Evolutionary conservation across 768 basidiomycete genomes (phyloP).

Genomic region (Suillus tomentosus): DNA sequence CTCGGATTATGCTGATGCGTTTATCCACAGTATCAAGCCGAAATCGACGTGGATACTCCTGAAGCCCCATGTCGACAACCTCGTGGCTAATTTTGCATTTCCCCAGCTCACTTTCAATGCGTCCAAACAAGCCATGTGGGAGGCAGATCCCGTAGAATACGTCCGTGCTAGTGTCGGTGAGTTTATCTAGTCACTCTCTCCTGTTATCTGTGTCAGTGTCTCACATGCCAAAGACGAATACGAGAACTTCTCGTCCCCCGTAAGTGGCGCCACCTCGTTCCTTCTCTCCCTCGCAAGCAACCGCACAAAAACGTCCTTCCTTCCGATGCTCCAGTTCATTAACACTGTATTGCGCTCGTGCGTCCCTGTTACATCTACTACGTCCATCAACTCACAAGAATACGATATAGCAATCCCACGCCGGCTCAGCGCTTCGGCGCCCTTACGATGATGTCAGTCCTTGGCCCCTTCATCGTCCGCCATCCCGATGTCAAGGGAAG

Average conservation of each 20-base stretch:
- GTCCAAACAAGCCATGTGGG: slow-evolving; percentile 69
- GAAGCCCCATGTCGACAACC: slow-evolving; percentile 79
- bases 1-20: slow-evolving; percentile 16
- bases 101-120: slow-evolving; percentile 83
- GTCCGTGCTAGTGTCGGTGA: slow-evolving; percentile 73
- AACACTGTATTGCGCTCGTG: slow-evolving; percentile 71
- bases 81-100: slow-evolving; percentile 83
- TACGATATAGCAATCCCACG: slow-evolving; percentile 42
- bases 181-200: slow-evolving; percentile 19
- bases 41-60: slow-evolving; percentile 88
- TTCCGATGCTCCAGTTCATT: slow-evolving; percentile 78
- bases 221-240: slow-evolving; percentile 64
- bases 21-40: slow-evolving; percentile 72
- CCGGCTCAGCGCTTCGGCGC: slow-evolving; percentile 80
- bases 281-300: slow-evolving; percentile 76
- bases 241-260: slow-evolving; percentile 75
- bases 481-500: slow-evolving; percentile 77
- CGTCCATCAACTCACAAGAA: background rate
- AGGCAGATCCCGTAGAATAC: slow-evolving; percentile 82
- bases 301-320: slow-evolving; percentile 79
- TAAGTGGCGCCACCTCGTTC: slow-evolving; percentile 79
- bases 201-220: background rate
- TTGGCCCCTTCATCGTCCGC: slow-evolving; percentile 80
- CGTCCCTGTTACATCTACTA: slow-evolving; percentile 26
- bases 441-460: slow-evolving; percentile 32